Conservation (phyloP, 148 eudicot species). For the Camellia japonica region DNA sequence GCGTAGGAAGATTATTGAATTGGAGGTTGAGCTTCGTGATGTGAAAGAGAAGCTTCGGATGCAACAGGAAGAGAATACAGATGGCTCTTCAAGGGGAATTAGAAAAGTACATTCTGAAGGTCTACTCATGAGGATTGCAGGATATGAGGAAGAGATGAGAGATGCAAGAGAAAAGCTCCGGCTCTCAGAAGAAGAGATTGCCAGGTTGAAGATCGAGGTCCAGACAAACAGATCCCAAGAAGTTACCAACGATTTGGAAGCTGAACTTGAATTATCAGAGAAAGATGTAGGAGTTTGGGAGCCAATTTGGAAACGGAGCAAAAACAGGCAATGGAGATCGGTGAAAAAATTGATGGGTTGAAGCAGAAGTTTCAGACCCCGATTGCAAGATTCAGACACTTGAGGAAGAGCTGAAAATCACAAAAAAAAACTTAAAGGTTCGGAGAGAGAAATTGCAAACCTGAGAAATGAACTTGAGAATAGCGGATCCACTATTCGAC, state of each 20-base stretch:
- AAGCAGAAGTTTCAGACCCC: conserved; percentile 36
- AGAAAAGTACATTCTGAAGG: conserved; percentile 35
- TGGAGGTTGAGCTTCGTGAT: conserved; percentile 55
- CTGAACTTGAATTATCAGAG: conserved; percentile 18
- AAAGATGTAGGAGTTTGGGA: conserved; percentile 14
- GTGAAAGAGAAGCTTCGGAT: conserved; percentile 48
- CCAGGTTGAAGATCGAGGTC: conserved; percentile 51
- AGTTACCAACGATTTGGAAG: conserved; percentile 12
- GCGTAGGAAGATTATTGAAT: conserved; percentile 45
- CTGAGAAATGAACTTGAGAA: conserved; percentile 54
- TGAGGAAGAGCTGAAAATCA: conserved; percentile 44
- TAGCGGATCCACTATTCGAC: conserved; percentile 37
- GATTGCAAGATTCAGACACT: conserved; percentile 33
- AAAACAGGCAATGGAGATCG: conserved; percentile 20
- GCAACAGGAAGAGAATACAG: conserved; percentile 38
- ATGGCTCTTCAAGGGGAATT: conserved; percentile 33
- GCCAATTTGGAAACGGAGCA: conserved; percentile 18
- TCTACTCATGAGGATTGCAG: conserved; percentile 32
- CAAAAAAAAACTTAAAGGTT: conserved; percentile 45
- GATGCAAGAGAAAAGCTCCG: conserved; percentile 44
- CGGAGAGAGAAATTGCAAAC: conserved; percentile 50
- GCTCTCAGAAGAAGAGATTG: conserved; percentile 54
- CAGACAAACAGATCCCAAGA: conserved; percentile 34
- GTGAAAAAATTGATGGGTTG: conserved; percentile 24
- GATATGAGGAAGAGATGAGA: conserved; percentile 54